Evolutionary conservation across 129 eudicot genomes (phyloP).

Genomic region (Flaveria brownii): DNA sequence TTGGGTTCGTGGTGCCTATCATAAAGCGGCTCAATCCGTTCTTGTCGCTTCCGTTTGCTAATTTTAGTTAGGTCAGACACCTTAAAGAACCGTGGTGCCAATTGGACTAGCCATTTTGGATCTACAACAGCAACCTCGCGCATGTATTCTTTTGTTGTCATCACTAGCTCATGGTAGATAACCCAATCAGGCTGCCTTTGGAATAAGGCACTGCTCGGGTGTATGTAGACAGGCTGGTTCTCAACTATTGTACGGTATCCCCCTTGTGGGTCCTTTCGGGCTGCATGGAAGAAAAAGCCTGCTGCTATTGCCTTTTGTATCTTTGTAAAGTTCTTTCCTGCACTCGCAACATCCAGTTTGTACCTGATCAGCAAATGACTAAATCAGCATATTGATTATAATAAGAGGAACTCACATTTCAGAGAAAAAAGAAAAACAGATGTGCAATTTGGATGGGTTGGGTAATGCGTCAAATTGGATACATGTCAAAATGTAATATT

Average conservation of each 20-base stretch:
- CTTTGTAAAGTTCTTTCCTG: slow-evolving; percentile 41
- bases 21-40: slow-evolving; percentile 83
- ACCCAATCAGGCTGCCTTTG: slow-evolving; percentile 44
- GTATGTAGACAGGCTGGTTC: slow-evolving; percentile 47
- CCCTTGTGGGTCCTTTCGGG: slow-evolving; percentile 40
- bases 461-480: slow-evolving; percentile 26
- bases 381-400: slow-evolving; percentile 34
- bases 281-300: slow-evolving; percentile 50
- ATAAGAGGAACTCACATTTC: slow-evolving; percentile 14
- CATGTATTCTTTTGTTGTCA: slow-evolving; percentile 65
- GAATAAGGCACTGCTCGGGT: slow-evolving; percentile 44
- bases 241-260: slow-evolving; percentile 45
- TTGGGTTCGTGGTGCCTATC: slow-evolving; percentile 86
- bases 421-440: neutral
- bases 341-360: slow-evolving; percentile 49
- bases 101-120: slow-evolving; percentile 57
- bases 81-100: slow-evolving; percentile 77
- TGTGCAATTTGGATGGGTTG: neutral
- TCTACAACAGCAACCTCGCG: slow-evolving; percentile 46
- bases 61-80: slow-evolving; percentile 75
- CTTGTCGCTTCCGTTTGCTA: slow-evolving; percentile 88
- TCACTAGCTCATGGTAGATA: slow-evolving; percentile 54
- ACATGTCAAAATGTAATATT: too few species aligned
- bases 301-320: slow-evolving; percentile 53
- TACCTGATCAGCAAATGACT: slow-evolving; percentile 27